A percentile compares a stretch with the other conserved stretches of the same genome.
phyloP scores from a whole-genome alignment of 2,329 filamentous ascomycete genomes.

The Tothia fuscella region DNA sequence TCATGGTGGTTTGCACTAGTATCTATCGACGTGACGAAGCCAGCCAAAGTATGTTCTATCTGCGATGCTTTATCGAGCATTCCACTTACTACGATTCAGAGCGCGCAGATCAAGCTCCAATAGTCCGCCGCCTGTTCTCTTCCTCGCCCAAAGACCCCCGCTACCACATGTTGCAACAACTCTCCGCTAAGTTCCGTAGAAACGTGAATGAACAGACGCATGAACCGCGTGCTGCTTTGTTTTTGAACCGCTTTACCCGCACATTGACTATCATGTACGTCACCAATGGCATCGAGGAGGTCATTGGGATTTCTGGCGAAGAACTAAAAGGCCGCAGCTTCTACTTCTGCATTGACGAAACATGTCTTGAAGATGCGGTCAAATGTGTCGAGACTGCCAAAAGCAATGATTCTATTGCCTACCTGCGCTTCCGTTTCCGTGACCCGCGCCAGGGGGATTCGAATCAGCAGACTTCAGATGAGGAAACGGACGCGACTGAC shows the following conservation, averaged over 20 bases:
- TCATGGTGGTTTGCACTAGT: constrained; percentile 73
- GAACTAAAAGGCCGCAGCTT: constrained; percentile 68
- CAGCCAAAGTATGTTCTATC: constrained; percentile 55
- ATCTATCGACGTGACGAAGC: constrained; percentile 58
- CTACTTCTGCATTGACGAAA: constrained; percentile 74
- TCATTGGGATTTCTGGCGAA: constrained; percentile 60
- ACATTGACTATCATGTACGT: constrained; percentile 79
- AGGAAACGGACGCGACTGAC: constrained; percentile 25
- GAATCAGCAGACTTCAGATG: constrained; percentile 26
- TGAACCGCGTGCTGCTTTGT: constrained; percentile 72
- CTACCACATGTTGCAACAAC: constrained; percentile 72
- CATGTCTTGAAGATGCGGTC: constrained; percentile 64
- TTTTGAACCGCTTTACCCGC: constrained; percentile 75
- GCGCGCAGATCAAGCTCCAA: constrained; percentile 63
- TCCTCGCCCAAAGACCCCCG: constrained; percentile 72
- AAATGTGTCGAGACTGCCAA: constrained; percentile 75
- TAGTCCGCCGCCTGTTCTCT: constrained; percentile 67
- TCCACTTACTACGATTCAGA: constrained; percentile 37
- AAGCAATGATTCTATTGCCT: constrained; percentile 81
- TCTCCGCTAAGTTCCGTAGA: constrained; percentile 65
- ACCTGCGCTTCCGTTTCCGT: constrained; percentile 73
- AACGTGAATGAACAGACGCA: constrained; percentile 45
- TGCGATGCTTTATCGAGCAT: constrained; percentile 1
- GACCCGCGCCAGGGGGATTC: constrained; percentile 50
- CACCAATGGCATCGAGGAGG: constrained; percentile 61